Evolutionary conservation across 495 filamentous ascomycete genomes (phyloP), one percentile per base, ranked within the genome.

Genomic region (Pseudevernia furfuracea): DNA sequence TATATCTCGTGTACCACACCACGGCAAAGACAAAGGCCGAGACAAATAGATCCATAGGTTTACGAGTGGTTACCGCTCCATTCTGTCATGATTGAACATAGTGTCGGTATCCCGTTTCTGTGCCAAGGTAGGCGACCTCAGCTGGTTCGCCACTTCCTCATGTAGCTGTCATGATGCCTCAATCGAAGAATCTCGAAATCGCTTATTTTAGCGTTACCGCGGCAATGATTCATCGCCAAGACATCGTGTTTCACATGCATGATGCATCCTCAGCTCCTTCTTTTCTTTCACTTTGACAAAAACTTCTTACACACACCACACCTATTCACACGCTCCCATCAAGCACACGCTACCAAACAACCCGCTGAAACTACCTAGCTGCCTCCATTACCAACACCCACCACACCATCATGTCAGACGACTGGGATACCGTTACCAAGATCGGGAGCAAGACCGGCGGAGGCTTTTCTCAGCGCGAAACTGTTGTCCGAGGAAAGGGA

Each of bases 391-490:
- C 28, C 37, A n/a, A 28, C 9, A 36, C 1, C n/a, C 25, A n/a
- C 11, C 61, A 15, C 17, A 48, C 30, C 23, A 41, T 61, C 70
- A 84, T 87, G 82, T 81, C 80, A 62, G 84, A 82, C 71, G 88
- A 95, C 69, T 96, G 93, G 93, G 89, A 96, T 70, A 76, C 80
- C 67, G 88, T 89, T 68, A 95, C 92, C 74, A 96, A 91, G 84
- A 99, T 99, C 73, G 94, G 94, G 69, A 87, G 82, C 81, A 92
- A 89, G 78, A 79, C 82, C 71, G 82, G 83, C 66, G 81, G 80
- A 69, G 89, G 84, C 67, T 79, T 76, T 38, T 80, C 78, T 56
- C 73, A 82, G 56, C 89, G 89, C 67, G 90, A 96, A 81, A 95
- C 87, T 6, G 91, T 95, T 69, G 81, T 97, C 72, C 85, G 87